Base-by-base conservation (phyloP, 257 asterid genomes). In the Solanum appendiculatum region DNA sequence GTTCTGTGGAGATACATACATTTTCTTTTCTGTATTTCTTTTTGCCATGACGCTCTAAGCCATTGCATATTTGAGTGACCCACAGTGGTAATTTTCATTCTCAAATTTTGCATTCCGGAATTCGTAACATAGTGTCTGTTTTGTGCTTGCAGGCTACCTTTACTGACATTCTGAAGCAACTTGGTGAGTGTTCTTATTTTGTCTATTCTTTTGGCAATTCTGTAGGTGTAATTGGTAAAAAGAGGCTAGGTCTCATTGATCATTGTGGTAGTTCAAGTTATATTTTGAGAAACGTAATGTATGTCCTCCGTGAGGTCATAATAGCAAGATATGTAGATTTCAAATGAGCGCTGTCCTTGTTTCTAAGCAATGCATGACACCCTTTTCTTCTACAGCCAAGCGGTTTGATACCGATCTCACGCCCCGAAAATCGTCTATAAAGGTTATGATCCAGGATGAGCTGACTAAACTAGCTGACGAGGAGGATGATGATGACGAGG, bases 401-500 rank as follows among this genome's bases (percentile, higher is more conserved):
- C 90, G 88, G 81, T 97, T 91, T 88, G 83, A 87, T 46, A 88
- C 86, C 2, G 98, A 97, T 87, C 91, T 97, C 70, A 86, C 96
- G 0, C 68, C 93, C 0, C 91, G 94, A 86, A 94, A 94, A 81
- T 86, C 94, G 15, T 86, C 93, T 16, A 91, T 94, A 88, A 96
- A 96, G 93, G 86, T 90, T 60, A 93, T 96, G 98, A 95, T 96
- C 90, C 99, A 96, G 92, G 97, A 96, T 3, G 99, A 96, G 90
- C 94, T 96, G 51, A 93, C 98, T 11, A 94, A 93, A 87, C 92
- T 96, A 66, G 99, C 98, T 3, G 98, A 93, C 2, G 98, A 91
- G 44, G 92, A 42, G 1, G 98, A 93, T 14, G 97, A 91, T 6
- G 92, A 93, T 25, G 96, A 89, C 0, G 98, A 90, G n/a, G 93